Base-by-base conservation (phyloP, 805 yeast species). In the Candida oleophila region DNA sequence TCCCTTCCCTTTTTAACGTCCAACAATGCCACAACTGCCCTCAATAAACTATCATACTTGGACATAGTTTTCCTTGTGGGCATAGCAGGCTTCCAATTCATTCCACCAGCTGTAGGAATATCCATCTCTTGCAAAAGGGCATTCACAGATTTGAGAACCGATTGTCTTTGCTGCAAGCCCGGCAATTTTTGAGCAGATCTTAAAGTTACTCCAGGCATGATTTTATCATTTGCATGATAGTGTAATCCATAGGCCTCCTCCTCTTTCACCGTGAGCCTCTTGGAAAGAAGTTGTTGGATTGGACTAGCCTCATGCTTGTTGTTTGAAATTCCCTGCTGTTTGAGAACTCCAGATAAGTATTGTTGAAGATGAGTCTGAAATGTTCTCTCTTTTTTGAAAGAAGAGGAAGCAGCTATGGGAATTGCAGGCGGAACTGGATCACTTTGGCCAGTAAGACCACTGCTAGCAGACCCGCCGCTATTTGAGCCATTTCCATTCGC, bases 1-100 rank as follows among this genome's bases (percentile, higher is more conserved):
- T 94, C 99, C 18, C 82, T 81, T 47, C 89, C 96, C 61, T 82
- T 85, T 68, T 92, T 92, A 14, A 91, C 73, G 46, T 94, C 98
- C 46, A 91, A 71, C 51, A 92, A 69, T 1, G 85, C 77, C 11
- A 82, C 82, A 25, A 89, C 87, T 0, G 83, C 72, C 52, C 83
- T 82, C 42, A 87, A 74, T 44, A 94, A 66, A 47, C 81, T 81
- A 55, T 92, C 97, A 59, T 86, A 90, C 57, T 81, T 82, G 4
- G 83, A 76, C 65, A 89, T 80, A 1, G 91, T 89, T 44, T 76
- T 81, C 32, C 85, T 81, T 0, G 98, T 87, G 3, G 96, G 92
- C 85, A 94, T 85, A 1, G 84, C 83, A 0, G 98, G 98, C 53
- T 85, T 84, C 72, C 72, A 72, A 21, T 65, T 58, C 4, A 74